Evolutionary conservation across 805 yeast genomes (phyloP).

Genomic region (Candida ponderosae): DNA sequence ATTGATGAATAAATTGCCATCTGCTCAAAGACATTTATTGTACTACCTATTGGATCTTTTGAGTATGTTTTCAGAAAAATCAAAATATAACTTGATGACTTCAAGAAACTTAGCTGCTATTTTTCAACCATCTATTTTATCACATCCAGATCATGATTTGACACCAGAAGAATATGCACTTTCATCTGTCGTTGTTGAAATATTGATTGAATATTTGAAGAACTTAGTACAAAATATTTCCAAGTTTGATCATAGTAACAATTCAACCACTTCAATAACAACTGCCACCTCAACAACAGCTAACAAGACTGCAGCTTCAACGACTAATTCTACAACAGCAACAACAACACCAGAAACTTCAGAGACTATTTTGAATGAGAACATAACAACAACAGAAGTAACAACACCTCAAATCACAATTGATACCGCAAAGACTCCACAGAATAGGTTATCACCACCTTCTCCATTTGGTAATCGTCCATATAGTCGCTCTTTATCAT

Average conservation of each 20-base stretch:
- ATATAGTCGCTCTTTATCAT: slow-evolving; percentile 36
- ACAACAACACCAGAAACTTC: too few relatives aligned
- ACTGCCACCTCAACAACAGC: not conserved
- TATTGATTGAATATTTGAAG: slow-evolving; percentile 79
- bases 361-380: too few relatives aligned
- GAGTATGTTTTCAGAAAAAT: slow-evolving; percentile 74
- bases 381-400: too few relatives aligned
- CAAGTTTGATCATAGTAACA: slow-evolving; percentile 20
- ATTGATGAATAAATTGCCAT: slow-evolving; percentile 64
- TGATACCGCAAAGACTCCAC: too few relatives aligned
- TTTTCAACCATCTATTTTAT: slow-evolving; percentile 92
- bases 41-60: slow-evolving; percentile 82
- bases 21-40: slow-evolving; percentile 70
- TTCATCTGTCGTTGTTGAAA: slow-evolving; percentile 80
- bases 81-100: slow-evolving; percentile 81
- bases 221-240: slow-evolving; percentile 56
- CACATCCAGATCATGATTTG: slow-evolving; percentile 90
- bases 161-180: slow-evolving; percentile 86
- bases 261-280: not conserved
- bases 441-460: too few relatives aligned
- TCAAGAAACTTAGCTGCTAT: slow-evolving; percentile 90
- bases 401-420: too few relatives aligned
- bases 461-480: slow-evolving; percentile 13
- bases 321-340: too few relatives aligned
- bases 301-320: too few relatives aligned